These are phyloP conservation scores for Lachnellula hyalina DNA, from an alignment of 2,329 filamentous ascomycete species.

Conservation along the genomic window DNA sequence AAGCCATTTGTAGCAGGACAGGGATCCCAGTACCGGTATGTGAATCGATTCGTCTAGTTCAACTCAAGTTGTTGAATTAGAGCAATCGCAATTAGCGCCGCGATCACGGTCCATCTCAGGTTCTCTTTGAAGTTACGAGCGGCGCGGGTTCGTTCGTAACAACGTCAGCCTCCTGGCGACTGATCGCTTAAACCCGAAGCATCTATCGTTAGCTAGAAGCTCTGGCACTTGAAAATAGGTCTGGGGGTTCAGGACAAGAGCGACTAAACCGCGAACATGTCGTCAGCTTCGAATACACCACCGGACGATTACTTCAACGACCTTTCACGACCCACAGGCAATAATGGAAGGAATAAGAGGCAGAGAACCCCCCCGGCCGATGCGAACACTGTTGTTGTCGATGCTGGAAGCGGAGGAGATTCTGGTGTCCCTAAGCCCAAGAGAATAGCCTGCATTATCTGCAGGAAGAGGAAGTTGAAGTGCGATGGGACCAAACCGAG, in stretches of 20 bases:
- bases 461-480: constrained; percentile 81
- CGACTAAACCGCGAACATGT: constrained; percentile 21
- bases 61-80: neutral
- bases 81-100: neutral
- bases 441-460: constrained; percentile 90
- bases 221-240: neutral
- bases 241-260: neutral
- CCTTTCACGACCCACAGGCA: constrained; percentile 37
- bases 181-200: neutral
- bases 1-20: too few species aligned
- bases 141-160: neutral
- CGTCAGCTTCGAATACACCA: constrained; percentile 29
- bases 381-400: constrained; percentile 30
- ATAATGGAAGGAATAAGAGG: constrained; percentile 27
- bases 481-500: constrained; percentile 63
- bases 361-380: constrained; percentile 29
- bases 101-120: too few species aligned
- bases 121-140: neutral
- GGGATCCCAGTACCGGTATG: neutral
- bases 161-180: neutral
- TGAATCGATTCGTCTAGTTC: neutral
- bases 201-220: neutral
- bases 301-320: constrained; percentile 53
- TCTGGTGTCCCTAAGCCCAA: constrained; percentile 74
- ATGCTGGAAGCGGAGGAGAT: constrained; percentile 40